These are phyloP conservation scores for Rhododendron mucronatum DNA, from an alignment of 148 eudicot species.

Conservation along the genomic window DNA sequence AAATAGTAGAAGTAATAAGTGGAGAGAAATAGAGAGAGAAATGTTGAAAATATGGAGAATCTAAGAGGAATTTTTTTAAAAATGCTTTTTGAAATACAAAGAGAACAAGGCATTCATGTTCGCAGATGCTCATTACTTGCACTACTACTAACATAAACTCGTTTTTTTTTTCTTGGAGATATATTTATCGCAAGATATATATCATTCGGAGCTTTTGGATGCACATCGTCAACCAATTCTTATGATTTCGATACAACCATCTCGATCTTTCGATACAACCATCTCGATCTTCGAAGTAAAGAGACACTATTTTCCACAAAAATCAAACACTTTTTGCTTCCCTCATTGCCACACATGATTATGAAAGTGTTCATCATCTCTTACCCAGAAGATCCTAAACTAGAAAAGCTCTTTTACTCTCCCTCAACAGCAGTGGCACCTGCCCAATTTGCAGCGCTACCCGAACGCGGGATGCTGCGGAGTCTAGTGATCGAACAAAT, in stretches of 20 bases:
- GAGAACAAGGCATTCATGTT: too few species aligned
- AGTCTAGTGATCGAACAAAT: slow-evolving; percentile 36
- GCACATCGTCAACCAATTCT: not conserved
- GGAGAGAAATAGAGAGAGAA: too few species aligned
- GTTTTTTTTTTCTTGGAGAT: too few species aligned
- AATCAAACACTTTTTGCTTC: not conserved
- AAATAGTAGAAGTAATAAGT: too few species aligned
- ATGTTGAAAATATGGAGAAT: too few species aligned
- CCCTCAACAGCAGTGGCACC: slow-evolving; percentile 18
- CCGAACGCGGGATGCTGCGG: slow-evolving; percentile 29
- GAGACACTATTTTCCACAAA: not conserved
- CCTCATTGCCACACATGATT: not conserved
- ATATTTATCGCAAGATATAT: too few species aligned
- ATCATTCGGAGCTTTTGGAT: too few species aligned
- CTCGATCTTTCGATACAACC: not conserved
- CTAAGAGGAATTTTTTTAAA: too few species aligned
- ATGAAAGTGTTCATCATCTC: not conserved
- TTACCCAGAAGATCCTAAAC: not conserved
- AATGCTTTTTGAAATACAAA: too few species aligned
- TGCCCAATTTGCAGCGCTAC: slow-evolving; percentile 38
- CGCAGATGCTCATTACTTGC: too few species aligned
- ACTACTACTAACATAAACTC: too few species aligned
- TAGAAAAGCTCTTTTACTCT: slow-evolving; percentile 6
- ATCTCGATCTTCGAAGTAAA: not conserved
- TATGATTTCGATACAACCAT: not conserved